Conservation (phyloP, 306 rosid genomes). For the Trifolium pratense region DNA sequence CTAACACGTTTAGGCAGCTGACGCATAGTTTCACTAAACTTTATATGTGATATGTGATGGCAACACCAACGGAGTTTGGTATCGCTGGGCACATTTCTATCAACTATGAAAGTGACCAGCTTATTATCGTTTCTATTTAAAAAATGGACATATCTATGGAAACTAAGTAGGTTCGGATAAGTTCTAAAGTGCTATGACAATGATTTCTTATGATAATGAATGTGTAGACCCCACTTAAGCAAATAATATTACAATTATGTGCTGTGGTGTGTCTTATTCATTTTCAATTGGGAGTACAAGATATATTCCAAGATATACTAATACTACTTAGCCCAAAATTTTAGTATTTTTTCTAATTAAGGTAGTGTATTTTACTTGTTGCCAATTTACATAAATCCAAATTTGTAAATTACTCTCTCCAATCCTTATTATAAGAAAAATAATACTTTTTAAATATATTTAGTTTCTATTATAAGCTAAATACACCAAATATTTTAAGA, state of each 20-base stretch:
- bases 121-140: conserved; percentile 2
- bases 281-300: background rate
- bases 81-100: conserved; percentile 7
- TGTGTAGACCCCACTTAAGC: conserved; percentile 33
- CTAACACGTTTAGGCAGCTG: conserved; percentile 39
- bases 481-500: too few relatives aligned
- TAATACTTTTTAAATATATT: too few relatives aligned
- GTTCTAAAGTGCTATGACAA: conserved; percentile 7
- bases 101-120: conserved; percentile 31
- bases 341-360: background rate
- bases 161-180: conserved; percentile 22
- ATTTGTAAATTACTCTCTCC: too few relatives aligned
- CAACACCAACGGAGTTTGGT: conserved; percentile 38
- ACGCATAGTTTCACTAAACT: conserved; percentile 37
- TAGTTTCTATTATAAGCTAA: too few relatives aligned
- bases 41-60: conserved; percentile 16
- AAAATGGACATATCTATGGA: conserved; percentile 33
- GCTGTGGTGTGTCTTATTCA: conserved; percentile 16
- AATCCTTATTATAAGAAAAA: too few relatives aligned
- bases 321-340: background rate
- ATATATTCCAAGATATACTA: too few relatives aligned
- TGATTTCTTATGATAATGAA: conserved; percentile 40
- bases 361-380: background rate
- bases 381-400: conserved; percentile 21
- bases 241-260: conserved; percentile 19